phyloP scores from a whole-genome alignment of 2,329 filamentous ascomycete genomes.

The Dryadomyces quercivorus region DNA sequence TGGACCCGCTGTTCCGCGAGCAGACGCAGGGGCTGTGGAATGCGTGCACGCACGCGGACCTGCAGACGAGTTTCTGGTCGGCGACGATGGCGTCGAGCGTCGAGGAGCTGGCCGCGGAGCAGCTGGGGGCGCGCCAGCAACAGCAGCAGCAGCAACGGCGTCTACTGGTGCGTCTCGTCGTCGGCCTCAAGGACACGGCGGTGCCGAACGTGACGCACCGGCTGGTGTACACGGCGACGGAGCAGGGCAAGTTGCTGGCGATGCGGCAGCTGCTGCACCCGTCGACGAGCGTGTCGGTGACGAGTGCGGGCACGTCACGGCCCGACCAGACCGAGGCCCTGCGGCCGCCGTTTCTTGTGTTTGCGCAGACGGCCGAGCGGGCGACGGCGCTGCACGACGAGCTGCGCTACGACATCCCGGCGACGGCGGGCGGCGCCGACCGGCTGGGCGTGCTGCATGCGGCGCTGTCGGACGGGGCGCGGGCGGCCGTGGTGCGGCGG shows the following conservation, averaged over 20 bases:
- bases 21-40: conserved; percentile 81
- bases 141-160: conserved; percentile 22
- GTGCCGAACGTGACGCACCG: conserved; percentile 86
- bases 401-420: conserved; percentile 85
- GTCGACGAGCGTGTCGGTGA: conserved; percentile 27
- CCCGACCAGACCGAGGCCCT: conserved; percentile 40
- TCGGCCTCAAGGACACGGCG: conserved; percentile 92
- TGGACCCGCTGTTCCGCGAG: conserved; percentile 81
- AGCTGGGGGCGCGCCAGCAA: no score
- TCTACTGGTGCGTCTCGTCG: conserved; percentile 69
- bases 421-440: conserved; percentile 70
- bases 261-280: conserved; percentile 83
- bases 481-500: conserved; percentile 71
- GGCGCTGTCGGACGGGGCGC: conserved; percentile 62
- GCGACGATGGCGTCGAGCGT: conserved; percentile 94
- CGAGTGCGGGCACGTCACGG: conserved; percentile 14
- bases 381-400: conserved; percentile 81
- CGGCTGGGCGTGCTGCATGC: conserved; percentile 87
- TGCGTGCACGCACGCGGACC: conserved; percentile 55
- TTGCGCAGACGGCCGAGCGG: conserved; percentile 89
- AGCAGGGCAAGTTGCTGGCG: conserved; percentile 85
- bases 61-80: conserved; percentile 80
- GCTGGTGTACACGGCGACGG: conserved; percentile 81
- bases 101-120: conserved; percentile 63
- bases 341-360: conserved; percentile 83